A percentile compares a stretch with the other conserved stretches of the same genome.
Evolutionary conservation across 2,329 filamentous ascomycete genomes (phyloP).

Genomic region (Diaporthe vexans): DNA sequence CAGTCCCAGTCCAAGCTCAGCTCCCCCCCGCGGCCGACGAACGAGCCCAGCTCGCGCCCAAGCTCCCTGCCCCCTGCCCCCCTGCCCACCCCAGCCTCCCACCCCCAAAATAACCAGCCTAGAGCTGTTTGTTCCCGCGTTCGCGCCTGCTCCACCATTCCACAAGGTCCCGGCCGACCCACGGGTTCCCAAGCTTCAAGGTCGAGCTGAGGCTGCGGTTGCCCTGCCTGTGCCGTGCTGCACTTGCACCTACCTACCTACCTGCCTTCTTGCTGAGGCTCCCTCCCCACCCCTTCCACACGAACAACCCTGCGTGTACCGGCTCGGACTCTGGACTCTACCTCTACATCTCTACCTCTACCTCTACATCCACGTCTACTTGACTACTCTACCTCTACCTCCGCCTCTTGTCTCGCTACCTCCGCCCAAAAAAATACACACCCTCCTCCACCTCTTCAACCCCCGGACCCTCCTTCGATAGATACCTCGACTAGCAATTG

Average conservation of each 20-base stretch:
- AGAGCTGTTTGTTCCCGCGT: conserved; percentile 31
- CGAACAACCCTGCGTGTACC: conserved; percentile 32
- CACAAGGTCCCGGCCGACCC: conserved; percentile 27
- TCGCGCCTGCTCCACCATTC: conserved; percentile 34
- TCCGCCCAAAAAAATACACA: conserved; percentile 21
- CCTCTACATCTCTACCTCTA: conserved; percentile 30
- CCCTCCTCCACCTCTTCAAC: neutral
- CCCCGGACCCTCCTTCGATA: conserved; percentile 6
- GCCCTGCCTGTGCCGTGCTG: conserved; percentile 9
- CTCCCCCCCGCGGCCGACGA: neutral
- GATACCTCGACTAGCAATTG: conserved; percentile 34
- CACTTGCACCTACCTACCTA: no score
- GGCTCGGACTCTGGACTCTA: conserved; percentile 19
- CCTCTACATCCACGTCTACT: conserved; percentile 24
- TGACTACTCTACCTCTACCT: conserved; percentile 32
- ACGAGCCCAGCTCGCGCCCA: conserved; percentile 27
- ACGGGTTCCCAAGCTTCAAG: conserved; percentile 22
- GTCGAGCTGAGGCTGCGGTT: conserved; percentile 26
- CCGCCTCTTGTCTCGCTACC: conserved; percentile 37
- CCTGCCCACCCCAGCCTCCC: conserved; percentile 9
- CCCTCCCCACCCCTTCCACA: neutral
- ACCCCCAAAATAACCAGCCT: conserved; percentile 17
- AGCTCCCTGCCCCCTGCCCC: conserved; percentile 18
- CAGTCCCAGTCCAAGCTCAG: neutral
- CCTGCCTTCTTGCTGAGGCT: neutral